Evolutionary conservation across 805 yeast species (phyloP).

Genomic region (Teunomyces gatunensis): DNA sequence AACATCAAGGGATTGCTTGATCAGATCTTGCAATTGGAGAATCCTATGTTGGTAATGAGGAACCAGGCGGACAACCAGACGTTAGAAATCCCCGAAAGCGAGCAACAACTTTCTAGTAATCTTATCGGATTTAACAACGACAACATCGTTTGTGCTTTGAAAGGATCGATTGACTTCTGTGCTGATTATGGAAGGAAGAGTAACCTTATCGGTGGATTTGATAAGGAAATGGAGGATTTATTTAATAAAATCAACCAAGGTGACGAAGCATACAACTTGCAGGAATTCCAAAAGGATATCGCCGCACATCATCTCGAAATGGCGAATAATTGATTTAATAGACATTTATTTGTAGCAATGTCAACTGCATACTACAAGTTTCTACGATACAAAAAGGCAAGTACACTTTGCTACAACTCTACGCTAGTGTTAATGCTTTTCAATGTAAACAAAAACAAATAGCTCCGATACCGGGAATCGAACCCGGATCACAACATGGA

Average conservation of each 20-base stretch:
- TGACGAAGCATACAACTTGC: not conserved
- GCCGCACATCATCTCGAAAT: not conserved
- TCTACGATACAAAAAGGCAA: too few species aligned
- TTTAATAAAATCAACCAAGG: not conserved
- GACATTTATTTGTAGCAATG: not conserved
- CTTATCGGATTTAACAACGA: constrained; percentile 22
- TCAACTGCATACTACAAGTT: too few species aligned
- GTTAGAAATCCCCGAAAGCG: not conserved
- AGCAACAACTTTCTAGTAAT: not conserved
- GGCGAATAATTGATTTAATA: not conserved
- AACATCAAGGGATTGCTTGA: constrained; percentile 17
- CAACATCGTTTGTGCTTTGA: constrained; percentile 14
- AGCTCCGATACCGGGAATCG: constrained; percentile 17
- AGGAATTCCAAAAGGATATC: constrained; percentile 1
- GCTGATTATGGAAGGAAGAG: constrained; percentile 9
- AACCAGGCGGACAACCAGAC: not conserved
- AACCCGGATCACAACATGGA: constrained; percentile 26
- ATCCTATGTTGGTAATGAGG: constrained; percentile 4
- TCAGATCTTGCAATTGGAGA: constrained; percentile 9
- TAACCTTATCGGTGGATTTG: constrained; percentile 1
- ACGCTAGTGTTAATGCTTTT: too few species aligned
- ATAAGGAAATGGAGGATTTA: constrained; percentile 5
- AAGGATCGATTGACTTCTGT: constrained; percentile 12
- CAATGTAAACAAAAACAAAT: not conserved
- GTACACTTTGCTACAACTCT: not conserved